A percentile compares a stretch with the other conserved stretches of the same genome.
These are phyloP conservation scores for Entophlyctis luteolus DNA, from an alignment of 192 early-diverging fungal species.

Conservation along the genomic window DNA sequence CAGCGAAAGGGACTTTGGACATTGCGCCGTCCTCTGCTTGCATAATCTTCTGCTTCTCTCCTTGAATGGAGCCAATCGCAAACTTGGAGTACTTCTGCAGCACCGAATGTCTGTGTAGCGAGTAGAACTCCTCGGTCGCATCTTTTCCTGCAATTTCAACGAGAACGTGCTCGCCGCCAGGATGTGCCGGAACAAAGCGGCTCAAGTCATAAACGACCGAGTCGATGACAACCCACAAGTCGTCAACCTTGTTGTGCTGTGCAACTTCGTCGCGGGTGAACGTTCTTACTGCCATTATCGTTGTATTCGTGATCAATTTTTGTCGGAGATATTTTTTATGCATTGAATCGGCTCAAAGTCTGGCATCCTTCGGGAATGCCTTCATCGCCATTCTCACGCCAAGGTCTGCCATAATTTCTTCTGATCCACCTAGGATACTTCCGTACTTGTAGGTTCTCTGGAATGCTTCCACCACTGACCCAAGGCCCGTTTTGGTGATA, in stretches of 20 bases:
- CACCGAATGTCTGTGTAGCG: constrained; percentile 60
- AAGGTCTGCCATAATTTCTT: constrained; percentile 58
- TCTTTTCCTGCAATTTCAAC: constrained; percentile 69
- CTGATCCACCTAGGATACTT: constrained; percentile 45
- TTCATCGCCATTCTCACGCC: constrained; percentile 62
- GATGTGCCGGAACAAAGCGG: constrained; percentile 34
- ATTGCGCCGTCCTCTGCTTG: constrained; percentile 23
- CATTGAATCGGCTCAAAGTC: background rate
- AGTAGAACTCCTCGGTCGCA: constrained; percentile 79
- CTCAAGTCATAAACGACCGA: constrained; percentile 28
- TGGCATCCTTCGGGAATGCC: constrained; percentile 41
- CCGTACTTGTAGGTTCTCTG: constrained; percentile 60
- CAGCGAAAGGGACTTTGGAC: constrained; percentile 14
- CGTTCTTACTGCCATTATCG: no score
- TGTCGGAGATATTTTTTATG: no score
- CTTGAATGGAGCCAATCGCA: constrained; percentile 32
- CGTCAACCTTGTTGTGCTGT: constrained; percentile 35
- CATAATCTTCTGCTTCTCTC: constrained; percentile 40
- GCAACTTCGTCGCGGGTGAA: constrained; percentile 35
- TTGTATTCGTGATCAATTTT: no score
- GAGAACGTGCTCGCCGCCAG: constrained; percentile 53
- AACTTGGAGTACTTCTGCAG: constrained; percentile 15
- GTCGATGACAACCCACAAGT: constrained; percentile 35
- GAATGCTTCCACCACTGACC: constrained; percentile 57
- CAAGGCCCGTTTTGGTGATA: constrained; percentile 69